Evolutionary conservation across 2,329 filamentous ascomycete species (phyloP), one percentile per base, ranked within the genome.

Genomic region (Albophoma yamanashiensis): DNA sequence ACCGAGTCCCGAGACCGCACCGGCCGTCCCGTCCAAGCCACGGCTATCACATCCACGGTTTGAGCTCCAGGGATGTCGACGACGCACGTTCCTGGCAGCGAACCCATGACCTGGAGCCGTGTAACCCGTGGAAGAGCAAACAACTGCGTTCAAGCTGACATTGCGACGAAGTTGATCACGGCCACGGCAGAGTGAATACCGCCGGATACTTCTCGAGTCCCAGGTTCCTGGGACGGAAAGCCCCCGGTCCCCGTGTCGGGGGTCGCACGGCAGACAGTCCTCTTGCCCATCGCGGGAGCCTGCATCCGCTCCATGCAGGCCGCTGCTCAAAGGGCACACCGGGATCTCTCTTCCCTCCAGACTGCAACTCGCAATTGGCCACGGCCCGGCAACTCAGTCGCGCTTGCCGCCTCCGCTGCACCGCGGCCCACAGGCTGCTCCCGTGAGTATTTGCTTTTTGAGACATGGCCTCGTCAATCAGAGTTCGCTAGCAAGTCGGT

Each of bases 91-190:
- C 34, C 58, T 60, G 58, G 59, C 52, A 42, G 59, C 42, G 59
- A 61, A 61, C 47, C 57, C 55, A 50, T 47, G 60, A 62, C 60
- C 55, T 31, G 59, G 55, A 55, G 56, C 58, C 59, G 62, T 60
- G 60, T 62, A 60, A 62, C 62, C 61, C 62, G 64, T 62, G 62
- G 50, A 63, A 61, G 59, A 63, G 62, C 62, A 60, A 53, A 57
- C 53, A 45, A 22, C 31, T 38, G 50, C 31, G 2, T n/a, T 20
- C 31, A 15, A 53, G 50, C 36, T n/a, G 50, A 31, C 50, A 34
- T 53, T 34, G 50, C 31, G 11, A 11, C 4, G 15, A 11, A 14
- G 17, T 8, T 34, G 25, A 7, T 36, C 50, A 17, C 31, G 50
- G 31, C 31, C 50, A 53, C 50, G 50, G 31, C 50, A 27, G 27